phyloP scores from a whole-genome alignment of 2,329 filamentous ascomycete species.

The Penicillium sp. region DNA sequence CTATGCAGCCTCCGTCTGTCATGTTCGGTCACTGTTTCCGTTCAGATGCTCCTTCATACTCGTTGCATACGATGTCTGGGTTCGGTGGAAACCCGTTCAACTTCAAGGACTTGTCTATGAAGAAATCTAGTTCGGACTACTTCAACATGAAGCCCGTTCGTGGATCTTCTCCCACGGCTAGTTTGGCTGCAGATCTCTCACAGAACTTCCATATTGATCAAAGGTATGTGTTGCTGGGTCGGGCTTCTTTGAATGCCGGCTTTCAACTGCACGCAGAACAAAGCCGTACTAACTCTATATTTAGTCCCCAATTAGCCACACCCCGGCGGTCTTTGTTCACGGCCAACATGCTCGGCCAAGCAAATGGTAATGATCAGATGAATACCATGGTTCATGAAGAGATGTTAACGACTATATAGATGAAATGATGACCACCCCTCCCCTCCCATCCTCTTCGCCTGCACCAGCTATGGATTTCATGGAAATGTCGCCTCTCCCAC shows the following conservation, averaged over 20 bases:
- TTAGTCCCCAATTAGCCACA: slow-evolving; percentile 78
- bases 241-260: slow-evolving; percentile 32
- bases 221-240: slow-evolving; percentile 60
- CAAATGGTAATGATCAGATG: slow-evolving; percentile 60
- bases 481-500: slow-evolving; percentile 91
- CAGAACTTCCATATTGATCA: slow-evolving; percentile 97
- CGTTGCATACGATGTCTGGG: slow-evolving; percentile 51
- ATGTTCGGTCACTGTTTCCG: slow-evolving; percentile 65
- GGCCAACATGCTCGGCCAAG: slow-evolving; percentile 63
- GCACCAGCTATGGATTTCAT: slow-evolving; percentile 72
- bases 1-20: slow-evolving; percentile 76
- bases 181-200: slow-evolving; percentile 88
- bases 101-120: slow-evolving; percentile 75
- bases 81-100: slow-evolving; percentile 70
- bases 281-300: slow-evolving; percentile 43
- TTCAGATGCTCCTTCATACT: slow-evolving; percentile 56
- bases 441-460: slow-evolving; percentile 81
- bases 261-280: slow-evolving; percentile 12
- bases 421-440: slow-evolving; percentile 82
- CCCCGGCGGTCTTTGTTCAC: slow-evolving; percentile 85
- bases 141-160: slow-evolving; percentile 76
- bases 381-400: slow-evolving; percentile 1
- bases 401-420: slow-evolving; percentile 37
- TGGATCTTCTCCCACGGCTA: slow-evolving; percentile 87
- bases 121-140: slow-evolving; percentile 70